phyloP scores from a whole-genome alignment of 768 basidiomycete species.

The Lentinula aciculospora region DNA sequence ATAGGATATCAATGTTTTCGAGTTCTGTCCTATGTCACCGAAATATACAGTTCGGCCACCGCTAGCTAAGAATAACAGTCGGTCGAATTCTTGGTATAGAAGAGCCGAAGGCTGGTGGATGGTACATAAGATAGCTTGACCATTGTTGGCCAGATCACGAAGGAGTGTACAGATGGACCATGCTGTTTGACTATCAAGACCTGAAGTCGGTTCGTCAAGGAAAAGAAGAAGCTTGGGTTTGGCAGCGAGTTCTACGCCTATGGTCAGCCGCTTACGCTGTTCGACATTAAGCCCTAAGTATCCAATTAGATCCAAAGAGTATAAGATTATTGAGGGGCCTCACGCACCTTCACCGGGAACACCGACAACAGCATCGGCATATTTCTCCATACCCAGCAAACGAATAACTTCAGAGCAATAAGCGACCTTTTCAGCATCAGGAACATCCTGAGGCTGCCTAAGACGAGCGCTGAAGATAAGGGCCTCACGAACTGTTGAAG shows the following conservation, averaged over 20 bases:
- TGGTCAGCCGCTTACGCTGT: conserved; percentile 51
- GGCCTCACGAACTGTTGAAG: conserved; percentile 45
- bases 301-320: conserved; percentile 27
- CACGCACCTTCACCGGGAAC: conserved; percentile 15
- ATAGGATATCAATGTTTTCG: conserved; percentile 47
- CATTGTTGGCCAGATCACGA: conserved; percentile 45
- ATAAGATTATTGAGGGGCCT: background rate
- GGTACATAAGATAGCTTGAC: conserved; percentile 53
- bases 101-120: conserved; percentile 29
- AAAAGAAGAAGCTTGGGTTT: conserved; percentile 49
- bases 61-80: conserved; percentile 40
- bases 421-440: conserved; percentile 35
- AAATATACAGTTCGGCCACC: conserved; percentile 56
- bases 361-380: conserved; percentile 21
- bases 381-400: conserved; percentile 39
- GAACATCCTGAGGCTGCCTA: conserved; percentile 34
- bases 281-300: conserved; percentile 51
- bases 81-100: conserved; percentile 49
- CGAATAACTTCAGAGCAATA: conserved; percentile 43
- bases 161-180: conserved; percentile 46
- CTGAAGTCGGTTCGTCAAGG: conserved; percentile 58
- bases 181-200: conserved; percentile 47
- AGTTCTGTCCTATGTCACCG: conserved; percentile 51
- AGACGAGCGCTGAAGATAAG: conserved; percentile 40
- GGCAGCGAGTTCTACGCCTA: conserved; percentile 56